Evolutionary conservation across 2,329 filamentous ascomycete genomes (phyloP).

Genomic region (Trichothecium sympodiale): DNA sequence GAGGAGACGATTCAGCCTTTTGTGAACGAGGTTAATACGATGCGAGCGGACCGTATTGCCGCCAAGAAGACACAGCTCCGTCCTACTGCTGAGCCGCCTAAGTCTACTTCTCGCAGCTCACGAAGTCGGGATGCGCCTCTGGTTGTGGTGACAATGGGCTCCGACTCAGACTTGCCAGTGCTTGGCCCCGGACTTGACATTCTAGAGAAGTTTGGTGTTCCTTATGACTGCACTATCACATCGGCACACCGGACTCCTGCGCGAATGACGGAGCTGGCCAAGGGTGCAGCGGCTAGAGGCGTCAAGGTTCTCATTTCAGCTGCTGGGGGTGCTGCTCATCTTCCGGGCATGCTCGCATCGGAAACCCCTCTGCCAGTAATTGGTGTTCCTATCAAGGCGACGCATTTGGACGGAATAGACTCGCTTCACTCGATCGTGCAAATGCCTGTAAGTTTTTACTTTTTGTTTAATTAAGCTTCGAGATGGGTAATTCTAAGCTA

Average conservation of each 20-base stretch:
- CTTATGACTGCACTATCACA: conserved; percentile 63
- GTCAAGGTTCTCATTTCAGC: conserved; percentile 68
- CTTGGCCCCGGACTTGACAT: conserved; percentile 56
- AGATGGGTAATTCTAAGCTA: conserved; percentile 21
- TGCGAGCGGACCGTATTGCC: conserved; percentile 43
- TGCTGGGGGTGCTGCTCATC: conserved; percentile 61
- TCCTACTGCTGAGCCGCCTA: conserved; percentile 11
- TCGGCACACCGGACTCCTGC: conserved; percentile 68
- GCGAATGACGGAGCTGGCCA: conserved; percentile 58
- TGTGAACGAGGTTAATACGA: conserved; percentile 50
- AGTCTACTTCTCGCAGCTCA: conserved; percentile 7
- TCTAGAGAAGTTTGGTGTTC: conserved; percentile 58
- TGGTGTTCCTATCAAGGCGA: conserved; percentile 66
- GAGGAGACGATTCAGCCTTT: conserved; percentile 52
- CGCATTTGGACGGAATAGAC: conserved; percentile 60
- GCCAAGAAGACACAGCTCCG: conserved; percentile 25
- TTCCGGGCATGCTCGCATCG: conserved; percentile 66
- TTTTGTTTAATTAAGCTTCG: conserved; percentile 25
- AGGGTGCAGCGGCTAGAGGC: conserved; percentile 49
- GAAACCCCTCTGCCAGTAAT: conserved; percentile 65
- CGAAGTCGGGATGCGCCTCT: conserved; percentile 34
- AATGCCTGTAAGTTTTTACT: conserved; percentile 47
- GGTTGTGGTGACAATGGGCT: conserved; percentile 75
- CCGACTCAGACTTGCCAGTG: conserved; percentile 63
- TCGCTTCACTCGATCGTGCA: conserved; percentile 64